Evolutionary conservation across 225 moss, liverwort and hornwort genomes (phyloP).

Genomic region (Pseudisothecium myosuroides): DNA sequence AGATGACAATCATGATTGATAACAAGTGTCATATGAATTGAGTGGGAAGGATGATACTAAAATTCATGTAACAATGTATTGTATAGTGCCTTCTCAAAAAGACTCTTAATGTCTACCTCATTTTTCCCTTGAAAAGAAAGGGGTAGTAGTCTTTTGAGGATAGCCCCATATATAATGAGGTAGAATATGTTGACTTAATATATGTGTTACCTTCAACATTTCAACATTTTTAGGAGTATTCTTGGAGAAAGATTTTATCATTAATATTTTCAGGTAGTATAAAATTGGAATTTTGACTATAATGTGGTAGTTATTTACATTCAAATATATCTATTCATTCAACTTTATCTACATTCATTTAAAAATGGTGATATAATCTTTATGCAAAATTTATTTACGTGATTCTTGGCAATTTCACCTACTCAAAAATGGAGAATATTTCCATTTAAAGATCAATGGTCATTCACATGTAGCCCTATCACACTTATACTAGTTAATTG

Average conservation of each 20-base stretch:
- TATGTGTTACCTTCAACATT: not conserved
- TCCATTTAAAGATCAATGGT: not conserved
- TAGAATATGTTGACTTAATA: not conserved
- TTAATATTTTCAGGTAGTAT: not conserved
- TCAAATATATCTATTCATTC: not conserved
- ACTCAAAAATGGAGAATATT: not conserved
- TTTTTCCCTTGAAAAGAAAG: not conserved
- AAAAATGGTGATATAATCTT: not conserved
- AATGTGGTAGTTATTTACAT: not conserved
- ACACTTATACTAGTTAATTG: not conserved
- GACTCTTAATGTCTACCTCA: not conserved
- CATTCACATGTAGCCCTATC: not conserved
- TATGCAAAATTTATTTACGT: rapidly evolving
- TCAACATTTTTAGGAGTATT: not conserved
- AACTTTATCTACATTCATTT: not conserved
- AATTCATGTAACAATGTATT: not conserved
- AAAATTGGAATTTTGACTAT: not conserved
- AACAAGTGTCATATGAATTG: not conserved
- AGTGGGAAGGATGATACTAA: not conserved
- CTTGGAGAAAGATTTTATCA: not conserved
- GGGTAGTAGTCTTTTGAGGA: not conserved
- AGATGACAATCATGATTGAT: not conserved
- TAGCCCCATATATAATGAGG: not conserved
- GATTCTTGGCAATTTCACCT: not conserved
- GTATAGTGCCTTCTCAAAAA: not conserved